Conservation (phyloP, 148 eudicot species). For the Rhododendron mucronatum region DNA sequence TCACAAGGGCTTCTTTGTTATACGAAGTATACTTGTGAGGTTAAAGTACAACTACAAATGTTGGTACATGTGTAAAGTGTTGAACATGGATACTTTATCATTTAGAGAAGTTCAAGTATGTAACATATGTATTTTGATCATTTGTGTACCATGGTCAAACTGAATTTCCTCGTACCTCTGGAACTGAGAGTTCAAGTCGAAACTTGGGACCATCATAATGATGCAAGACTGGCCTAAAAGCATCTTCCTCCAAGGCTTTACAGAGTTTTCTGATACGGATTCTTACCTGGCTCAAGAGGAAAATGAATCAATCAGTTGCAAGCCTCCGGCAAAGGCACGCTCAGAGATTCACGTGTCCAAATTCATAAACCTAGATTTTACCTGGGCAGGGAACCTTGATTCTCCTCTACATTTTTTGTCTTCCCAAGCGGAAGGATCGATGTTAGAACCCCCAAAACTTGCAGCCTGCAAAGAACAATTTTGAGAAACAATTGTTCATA, state of each 20-base stretch:
- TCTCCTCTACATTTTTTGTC: slow-evolving; percentile 99
- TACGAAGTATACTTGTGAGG: not conserved
- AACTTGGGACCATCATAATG: slow-evolving; percentile 99
- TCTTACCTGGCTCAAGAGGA: slow-evolving; percentile 52
- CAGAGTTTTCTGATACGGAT: slow-evolving; percentile 78
- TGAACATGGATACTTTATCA: not conserved
- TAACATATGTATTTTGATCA: not conserved
- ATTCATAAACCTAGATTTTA: slow-evolving; percentile 15
- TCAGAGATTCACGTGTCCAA: not conserved
- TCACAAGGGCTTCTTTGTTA: not conserved
- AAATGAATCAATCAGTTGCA: not conserved
- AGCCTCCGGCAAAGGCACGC: not conserved
- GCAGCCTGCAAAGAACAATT: slow-evolving; percentile 53
- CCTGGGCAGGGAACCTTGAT: slow-evolving; percentile 99
- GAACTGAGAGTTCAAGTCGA: slow-evolving; percentile 94
- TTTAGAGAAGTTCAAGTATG: not conserved
- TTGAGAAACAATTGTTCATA: not conserved
- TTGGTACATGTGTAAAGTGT: not conserved
- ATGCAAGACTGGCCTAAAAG: slow-evolving; percentile 98
- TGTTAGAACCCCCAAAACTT: slow-evolving; percentile 94
- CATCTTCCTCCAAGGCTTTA: slow-evolving; percentile 93
- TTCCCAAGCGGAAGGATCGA: slow-evolving; percentile 99
- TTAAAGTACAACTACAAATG: not conserved
- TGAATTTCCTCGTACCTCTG: slow-evolving; percentile 54
- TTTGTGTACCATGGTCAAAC: not conserved